These are phyloP conservation scores for Oryza longistaminata DNA, from an alignment of 176 grass and related monocot genomes.

Conservation along the genomic window DNA sequence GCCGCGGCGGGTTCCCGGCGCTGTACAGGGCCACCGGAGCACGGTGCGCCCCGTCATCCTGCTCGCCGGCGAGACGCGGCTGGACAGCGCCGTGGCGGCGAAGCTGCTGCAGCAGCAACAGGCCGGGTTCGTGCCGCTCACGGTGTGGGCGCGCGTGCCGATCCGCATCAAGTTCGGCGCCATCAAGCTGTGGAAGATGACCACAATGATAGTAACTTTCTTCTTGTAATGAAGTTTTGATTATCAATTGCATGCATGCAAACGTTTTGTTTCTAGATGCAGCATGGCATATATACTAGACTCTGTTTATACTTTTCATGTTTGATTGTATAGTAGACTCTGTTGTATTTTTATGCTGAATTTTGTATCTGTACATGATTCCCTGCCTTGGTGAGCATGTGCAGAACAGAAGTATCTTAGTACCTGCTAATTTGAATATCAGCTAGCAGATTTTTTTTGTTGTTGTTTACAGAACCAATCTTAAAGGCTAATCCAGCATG, in stretches of 20 bases:
- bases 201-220: slow-evolving; percentile 51
- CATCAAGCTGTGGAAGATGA: slow-evolving; percentile 72
- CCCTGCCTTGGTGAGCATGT: not conserved
- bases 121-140: slow-evolving; percentile 59
- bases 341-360: not conserved
- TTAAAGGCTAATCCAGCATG: slow-evolving; percentile 12
- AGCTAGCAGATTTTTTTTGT: not conserved
- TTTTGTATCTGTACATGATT: not conserved
- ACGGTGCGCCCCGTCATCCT: slow-evolving; percentile 48
- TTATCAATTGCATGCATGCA: not conserved
- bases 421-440: not conserved
- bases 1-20: slow-evolving; percentile 63
- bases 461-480: not conserved
- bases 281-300: not conserved
- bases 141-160: slow-evolving; percentile 54
- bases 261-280: slow-evolving; percentile 20
- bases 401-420: not conserved
- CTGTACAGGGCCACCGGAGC: slow-evolving; percentile 87
- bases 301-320: not conserved
- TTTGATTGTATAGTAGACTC: not conserved
- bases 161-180: slow-evolving; percentile 75
- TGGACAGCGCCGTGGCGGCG: slow-evolving; percentile 48
- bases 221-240: slow-evolving; percentile 25
- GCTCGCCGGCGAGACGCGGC: slow-evolving; percentile 50
- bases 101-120: slow-evolving; percentile 45